A percentile compares a stretch with the other conserved stretches of the same genome.
Conservation (phyloP, 192 early-diverging fungal species). For the Haplosporangium gracile region DNA sequence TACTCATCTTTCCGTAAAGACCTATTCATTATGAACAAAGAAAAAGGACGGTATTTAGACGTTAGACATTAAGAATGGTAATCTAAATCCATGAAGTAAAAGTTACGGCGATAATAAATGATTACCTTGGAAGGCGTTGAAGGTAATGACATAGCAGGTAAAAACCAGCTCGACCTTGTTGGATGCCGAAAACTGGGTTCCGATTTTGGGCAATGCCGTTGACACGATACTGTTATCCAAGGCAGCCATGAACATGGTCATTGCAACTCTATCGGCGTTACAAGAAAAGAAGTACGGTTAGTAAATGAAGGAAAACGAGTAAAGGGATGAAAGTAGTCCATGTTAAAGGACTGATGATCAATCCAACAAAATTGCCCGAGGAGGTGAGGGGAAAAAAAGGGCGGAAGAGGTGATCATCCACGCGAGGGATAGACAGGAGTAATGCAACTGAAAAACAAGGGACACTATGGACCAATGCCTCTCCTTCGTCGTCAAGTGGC, state of each 20-base stretch:
- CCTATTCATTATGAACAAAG: slow-evolving; percentile 9
- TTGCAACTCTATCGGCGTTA: slow-evolving; percentile 22
- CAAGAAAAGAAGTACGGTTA: background rate
- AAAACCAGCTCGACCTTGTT: slow-evolving; percentile 52
- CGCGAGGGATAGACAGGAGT: background rate
- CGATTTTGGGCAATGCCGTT: slow-evolving; percentile 72
- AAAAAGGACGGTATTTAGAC: background rate
- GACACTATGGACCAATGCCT: no score
- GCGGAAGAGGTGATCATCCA: background rate
- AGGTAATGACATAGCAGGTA: slow-evolving; percentile 53
- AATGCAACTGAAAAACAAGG: no score
- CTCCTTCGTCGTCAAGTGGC: no score
- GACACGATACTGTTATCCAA: slow-evolving; percentile 75
- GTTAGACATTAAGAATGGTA: background rate
- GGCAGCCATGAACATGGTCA: slow-evolving; percentile 71
- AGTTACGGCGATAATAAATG: background rate
- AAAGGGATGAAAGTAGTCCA: background rate
- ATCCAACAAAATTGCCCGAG: background rate
- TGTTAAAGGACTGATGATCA: background rate
- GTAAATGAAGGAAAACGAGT: background rate
- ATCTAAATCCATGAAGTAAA: background rate
- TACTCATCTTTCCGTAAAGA: slow-evolving; percentile 58
- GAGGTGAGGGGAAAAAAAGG: background rate
- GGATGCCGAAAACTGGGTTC: slow-evolving; percentile 42
- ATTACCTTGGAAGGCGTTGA: slow-evolving; percentile 53